Evolutionary conservation across 2,329 filamentous ascomycete genomes (phyloP), one percentile per base, ranked within the genome.

Genomic region (Xylariaceae sp.): DNA sequence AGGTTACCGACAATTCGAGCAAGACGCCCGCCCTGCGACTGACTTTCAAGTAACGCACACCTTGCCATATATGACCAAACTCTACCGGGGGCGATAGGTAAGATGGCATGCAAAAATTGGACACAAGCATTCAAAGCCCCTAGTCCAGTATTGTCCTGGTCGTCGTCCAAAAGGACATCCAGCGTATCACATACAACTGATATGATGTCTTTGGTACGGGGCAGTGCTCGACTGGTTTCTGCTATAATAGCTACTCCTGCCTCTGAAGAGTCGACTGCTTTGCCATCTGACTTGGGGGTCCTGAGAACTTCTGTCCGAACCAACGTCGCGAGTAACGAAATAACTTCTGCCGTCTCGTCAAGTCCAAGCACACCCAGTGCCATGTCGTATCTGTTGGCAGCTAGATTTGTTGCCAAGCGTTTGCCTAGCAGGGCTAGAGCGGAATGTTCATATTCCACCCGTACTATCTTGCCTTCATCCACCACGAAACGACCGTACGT

Each of bases 61-160:
- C 91, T 87, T 3, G 88, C 86, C 67, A 99, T 82, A 71, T 94
- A 91, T 3, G 94, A 92, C 93, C 95, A 98, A 5, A 96, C 87
- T 58, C 93, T 83, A 54, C 89, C 90, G 0, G 95, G 94, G 48
- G 89, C 85, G n/a, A 83, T 89, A 66, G 82, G 80, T 23, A 95
- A 74, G 16, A 96, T 77, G 2, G 88, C 86, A 64, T 89, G 84
- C 33, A 96, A 78, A 67, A 98, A 97, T 50, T 92, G 88, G 19
- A 93, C 76, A 70, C 92, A 96, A 21, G 90, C 86, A 9, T 79
- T 78, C 53, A 88, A 73, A 44, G 93, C 82, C 2, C 88, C 80
- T 24, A 96, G 80, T 31, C 87, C 84, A 37, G 87, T 75, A 9
- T 86, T 84, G 36, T 87, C 86, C n/a, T 84, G 71, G 16, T 85